Evolutionary conservation across 306 rosid species (phyloP).

Genomic region (Cotoneaster glaucophyllus): DNA sequence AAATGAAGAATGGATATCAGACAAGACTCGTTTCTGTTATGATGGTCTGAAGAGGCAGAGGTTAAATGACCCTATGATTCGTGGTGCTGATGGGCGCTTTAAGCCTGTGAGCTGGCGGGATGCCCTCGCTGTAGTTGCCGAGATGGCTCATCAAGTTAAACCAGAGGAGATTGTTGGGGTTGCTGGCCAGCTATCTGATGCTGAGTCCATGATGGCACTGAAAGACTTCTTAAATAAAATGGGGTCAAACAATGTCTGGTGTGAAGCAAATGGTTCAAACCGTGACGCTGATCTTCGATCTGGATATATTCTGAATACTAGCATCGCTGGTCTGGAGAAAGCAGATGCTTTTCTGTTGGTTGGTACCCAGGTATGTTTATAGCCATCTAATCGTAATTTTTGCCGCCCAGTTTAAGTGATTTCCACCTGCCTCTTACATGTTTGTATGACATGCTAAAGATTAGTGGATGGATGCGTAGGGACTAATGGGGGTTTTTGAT

Average conservation of each 20-base stretch:
- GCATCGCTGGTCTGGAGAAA: conserved; percentile 88
- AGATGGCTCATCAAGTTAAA: conserved; percentile 62
- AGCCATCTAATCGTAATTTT: conserved; percentile 7
- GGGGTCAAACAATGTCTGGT: conserved; percentile 93
- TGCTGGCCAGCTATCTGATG: conserved; percentile 93
- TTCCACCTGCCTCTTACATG: background rate
- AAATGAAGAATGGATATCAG: conserved; percentile 99
- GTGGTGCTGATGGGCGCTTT: conserved; percentile 92
- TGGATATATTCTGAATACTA: conserved; percentile 77
- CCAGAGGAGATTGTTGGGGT: conserved; percentile 86
- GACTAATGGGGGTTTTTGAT: background rate
- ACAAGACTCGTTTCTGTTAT: conserved; percentile 93
- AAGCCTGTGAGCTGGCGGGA: conserved; percentile 90
- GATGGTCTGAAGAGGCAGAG: conserved; percentile 99
- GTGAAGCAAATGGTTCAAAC: conserved; percentile 71
- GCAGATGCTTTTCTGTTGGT: conserved; percentile 89
- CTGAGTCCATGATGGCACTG: conserved; percentile 91
- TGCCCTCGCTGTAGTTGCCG: conserved; percentile 84
- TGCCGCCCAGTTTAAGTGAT: background rate
- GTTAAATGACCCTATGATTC: conserved; percentile 95
- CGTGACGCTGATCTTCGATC: conserved; percentile 86
- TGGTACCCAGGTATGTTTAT: conserved; percentile 79
- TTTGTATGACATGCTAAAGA: background rate
- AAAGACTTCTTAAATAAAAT: conserved; percentile 84
- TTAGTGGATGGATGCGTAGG: background rate